Base-by-base conservation (phyloP, 2,329 filamentous ascomycete genomes). In the Didymella sp. region DNA sequence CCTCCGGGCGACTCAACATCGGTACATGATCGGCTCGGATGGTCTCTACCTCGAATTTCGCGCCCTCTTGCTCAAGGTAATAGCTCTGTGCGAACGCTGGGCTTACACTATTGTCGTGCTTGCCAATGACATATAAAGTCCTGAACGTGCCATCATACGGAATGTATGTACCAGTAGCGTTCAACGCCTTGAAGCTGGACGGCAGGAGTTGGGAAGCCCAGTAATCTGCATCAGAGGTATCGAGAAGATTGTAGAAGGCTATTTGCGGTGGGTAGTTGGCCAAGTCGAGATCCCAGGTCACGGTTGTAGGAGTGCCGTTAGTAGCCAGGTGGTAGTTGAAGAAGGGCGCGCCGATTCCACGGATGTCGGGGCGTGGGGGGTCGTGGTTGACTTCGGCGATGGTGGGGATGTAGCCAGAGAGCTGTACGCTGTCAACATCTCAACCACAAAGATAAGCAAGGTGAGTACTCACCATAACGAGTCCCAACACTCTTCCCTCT, bases 191-290 rank as follows among this genome's bases (percentile, higher is more conserved):
- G 46, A 66, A 71, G 25, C 57, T 62, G 11, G 63, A 64, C 37
- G 59, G 61, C 6, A 43, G 19, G 17, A 72, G 59, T 40, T 61
- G 52, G 6, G 41, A 24, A 5, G 56, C 21, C 56, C 59, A 67
- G 40, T 58, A 53, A 11, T 53, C 25, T 4, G 51, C 51, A 2
- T 56, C 21, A 11, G n/a, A 12, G 1, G 56, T 12, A 9, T 58
- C 11, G n/a, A 70, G 61, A 2, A 66, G 56, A 51, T 70, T 70
- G 57, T 69, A 71, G 37, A 73, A 69, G 3, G 61, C 57, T 13
- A 57, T 22, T 0, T 46, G 31, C 0, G 69, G 67, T 3, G 67
- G 66, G 19, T 43, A 59, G 9, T 46, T 53, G 15, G 19, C 54
- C 1, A 60, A 43, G 28, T 67, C 54, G 28, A 45, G 42, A 37